Evolutionary conservation across 2,329 filamentous ascomycete genomes (phyloP), one percentile per base, ranked within the genome.

Genomic region (Fusarium nodosum): DNA sequence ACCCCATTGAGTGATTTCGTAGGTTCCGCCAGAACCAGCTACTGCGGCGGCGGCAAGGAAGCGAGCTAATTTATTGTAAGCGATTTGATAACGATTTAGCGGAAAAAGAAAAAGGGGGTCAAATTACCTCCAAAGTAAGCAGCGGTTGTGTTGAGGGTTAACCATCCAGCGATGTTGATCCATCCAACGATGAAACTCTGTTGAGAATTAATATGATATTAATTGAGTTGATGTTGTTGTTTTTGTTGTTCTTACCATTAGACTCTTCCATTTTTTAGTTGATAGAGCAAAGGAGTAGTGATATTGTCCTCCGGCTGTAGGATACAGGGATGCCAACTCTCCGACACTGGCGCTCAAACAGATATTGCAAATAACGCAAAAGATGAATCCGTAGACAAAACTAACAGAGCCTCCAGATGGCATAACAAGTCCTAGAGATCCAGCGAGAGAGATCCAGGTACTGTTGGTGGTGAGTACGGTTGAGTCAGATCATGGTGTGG

Each of bases 141-240:
- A 46, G 82, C 79, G 0, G 80, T 80, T 8, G 82, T 83, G 55
- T 83, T 79, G 1, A 83, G 74, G 7, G 79, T 82, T 4, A 84
- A 75, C 82, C 82, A 84, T 7, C 82, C 82, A 18, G 78, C 77
- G 53, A 83, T 83, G 48, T 79, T 83, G 20, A 78, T 79, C 82
- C 81, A 83, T 28, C 81, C 81, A 20, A 82, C 78, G 60, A 79
- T 78, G 53, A 84, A 83, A 70, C 80, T 82, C 78, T 82, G 24
- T 18, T 36, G 1, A 4, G 16, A 4, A 31, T 72, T 18, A 72
- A 65, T 7, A 28, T 2, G 6, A 5, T 4, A 0, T 7, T 22
- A 15, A 1, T 18, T 12, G 13, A 7, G 5, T 6, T 8, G 15
- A 55, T 10, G 22, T 3, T 30, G 20, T 18, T 16, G 7, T 28